These are phyloP conservation scores for Melanomma pulvis-pyrius DNA, from an alignment of 495 filamentous ascomycete genomes.

Conservation along the genomic window DNA sequence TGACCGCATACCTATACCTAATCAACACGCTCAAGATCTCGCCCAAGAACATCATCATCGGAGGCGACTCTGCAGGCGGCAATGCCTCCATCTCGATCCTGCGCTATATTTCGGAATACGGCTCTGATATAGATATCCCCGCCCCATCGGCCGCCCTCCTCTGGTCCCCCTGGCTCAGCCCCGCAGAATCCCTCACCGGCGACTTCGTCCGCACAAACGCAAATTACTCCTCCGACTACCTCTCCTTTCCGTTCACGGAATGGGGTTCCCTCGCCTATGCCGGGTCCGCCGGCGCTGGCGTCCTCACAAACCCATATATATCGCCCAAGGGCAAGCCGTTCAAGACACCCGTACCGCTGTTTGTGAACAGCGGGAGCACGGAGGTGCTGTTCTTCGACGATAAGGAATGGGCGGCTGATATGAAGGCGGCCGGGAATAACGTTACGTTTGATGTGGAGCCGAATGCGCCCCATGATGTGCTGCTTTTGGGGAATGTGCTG, in stretches of 20 bases:
- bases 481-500: conserved; percentile 44
- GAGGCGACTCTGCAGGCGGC: conserved; percentile 42
- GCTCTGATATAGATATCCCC: conserved; percentile 17
- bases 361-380: conserved; percentile 46
- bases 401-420: conserved; percentile 40
- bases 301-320: conserved; percentile 42
- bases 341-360: conserved; percentile 44
- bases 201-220: conserved; percentile 34
- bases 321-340: conserved; percentile 46
- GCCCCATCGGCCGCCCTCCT: conserved; percentile 36
- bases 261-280: conserved; percentile 47
- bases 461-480: conserved; percentile 48
- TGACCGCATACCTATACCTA: conserved; percentile 39
- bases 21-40: conserved; percentile 34
- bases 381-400: conserved; percentile 50
- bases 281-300: conserved; percentile 25
- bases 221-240: conserved; percentile 47
- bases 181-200: conserved; percentile 16
- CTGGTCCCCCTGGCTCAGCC: conserved; percentile 50
- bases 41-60: conserved; percentile 32
- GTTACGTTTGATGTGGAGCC: conserved; percentile 45
- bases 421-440: conserved; percentile 39
- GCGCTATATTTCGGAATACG: conserved; percentile 38
- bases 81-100: conserved; percentile 38
- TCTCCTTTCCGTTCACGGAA: conserved; percentile 40